phyloP scores from a whole-genome alignment of 2,329 filamentous ascomycete genomes.

The Hirsutella thompsonii region DNA sequence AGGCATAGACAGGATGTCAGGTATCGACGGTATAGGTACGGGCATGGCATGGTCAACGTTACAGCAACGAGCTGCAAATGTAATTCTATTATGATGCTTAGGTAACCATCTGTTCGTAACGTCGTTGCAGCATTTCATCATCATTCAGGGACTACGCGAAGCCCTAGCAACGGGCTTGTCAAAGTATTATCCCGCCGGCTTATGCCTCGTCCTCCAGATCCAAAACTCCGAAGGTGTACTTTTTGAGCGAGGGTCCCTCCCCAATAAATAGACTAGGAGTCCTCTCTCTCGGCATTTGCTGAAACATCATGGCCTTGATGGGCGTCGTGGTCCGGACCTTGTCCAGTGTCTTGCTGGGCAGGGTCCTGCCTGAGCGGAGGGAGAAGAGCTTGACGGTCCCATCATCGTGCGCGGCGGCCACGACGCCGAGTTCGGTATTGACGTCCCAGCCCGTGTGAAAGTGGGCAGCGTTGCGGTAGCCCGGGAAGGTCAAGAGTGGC shows the following conservation, averaged over 20 bases:
- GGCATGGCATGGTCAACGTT: too few relatives aligned
- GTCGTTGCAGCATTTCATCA: too few relatives aligned
- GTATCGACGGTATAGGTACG: too few relatives aligned
- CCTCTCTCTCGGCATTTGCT: conserved; percentile 28
- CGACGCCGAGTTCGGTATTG: conserved; percentile 29
- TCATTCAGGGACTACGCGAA: background rate
- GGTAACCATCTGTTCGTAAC: background rate
- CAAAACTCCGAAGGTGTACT: conserved; percentile 29
- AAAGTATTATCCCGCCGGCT: background rate
- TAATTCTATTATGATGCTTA: too few relatives aligned
- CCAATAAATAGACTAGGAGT: conserved; percentile 35
- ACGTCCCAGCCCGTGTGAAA: conserved; percentile 39
- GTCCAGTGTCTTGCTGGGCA: conserved; percentile 17
- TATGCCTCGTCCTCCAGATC: conserved; percentile 21
- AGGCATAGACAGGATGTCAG: too few relatives aligned
- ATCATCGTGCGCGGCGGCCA: conserved; percentile 41
- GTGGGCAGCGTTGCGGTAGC: conserved; percentile 35
- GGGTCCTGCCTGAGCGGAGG: conserved; percentile 26
- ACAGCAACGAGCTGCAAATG: too few relatives aligned
- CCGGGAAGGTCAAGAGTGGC: conserved; percentile 34
- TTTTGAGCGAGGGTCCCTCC: conserved; percentile 20
- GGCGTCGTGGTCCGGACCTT: conserved; percentile 14
- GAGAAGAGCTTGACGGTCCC: conserved; percentile 37
- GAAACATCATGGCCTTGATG: conserved; percentile 31
- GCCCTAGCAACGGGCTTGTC: too few relatives aligned